phyloP scores from a whole-genome alignment of 164 flowering plant species.

The Aristolochia fimbriata region DNA sequence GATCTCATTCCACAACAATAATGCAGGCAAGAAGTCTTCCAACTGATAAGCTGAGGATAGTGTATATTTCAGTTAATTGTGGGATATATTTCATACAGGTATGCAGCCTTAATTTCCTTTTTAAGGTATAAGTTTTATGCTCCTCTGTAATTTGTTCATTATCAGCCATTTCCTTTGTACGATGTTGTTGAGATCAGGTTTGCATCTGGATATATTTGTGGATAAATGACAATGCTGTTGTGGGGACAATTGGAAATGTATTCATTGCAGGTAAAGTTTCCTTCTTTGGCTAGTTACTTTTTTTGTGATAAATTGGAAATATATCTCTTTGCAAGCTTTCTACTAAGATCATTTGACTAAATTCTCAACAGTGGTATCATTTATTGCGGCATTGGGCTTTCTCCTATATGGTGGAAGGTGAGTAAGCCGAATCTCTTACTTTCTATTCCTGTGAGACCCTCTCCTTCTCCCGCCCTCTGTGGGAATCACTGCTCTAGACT shows the following conservation, averaged over 20 bases:
- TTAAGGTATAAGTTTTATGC: background rate
- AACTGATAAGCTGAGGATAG: conserved; percentile 64
- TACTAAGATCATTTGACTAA: background rate
- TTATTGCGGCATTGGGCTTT: conserved; percentile 76
- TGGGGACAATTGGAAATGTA: conserved; percentile 62
- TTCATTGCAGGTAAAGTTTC: conserved; percentile 69
- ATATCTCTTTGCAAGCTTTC: background rate
- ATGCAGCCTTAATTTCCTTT: background rate
- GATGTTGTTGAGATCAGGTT: conserved; percentile 30
- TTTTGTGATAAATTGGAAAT: background rate
- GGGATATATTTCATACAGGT: conserved; percentile 72
- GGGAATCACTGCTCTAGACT: too few species aligned
- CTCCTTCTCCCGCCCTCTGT: too few species aligned
- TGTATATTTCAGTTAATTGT: conserved; percentile 52
- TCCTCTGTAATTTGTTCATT: background rate
- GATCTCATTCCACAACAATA: too few species aligned
- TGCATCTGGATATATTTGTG: conserved; percentile 83
- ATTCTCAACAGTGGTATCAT: conserved; percentile 54
- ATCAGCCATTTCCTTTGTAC: background rate
- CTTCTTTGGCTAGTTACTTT: background rate
- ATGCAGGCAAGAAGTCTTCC: conserved; percentile 82
- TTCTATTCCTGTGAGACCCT: too few species aligned
- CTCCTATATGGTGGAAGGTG: conserved; percentile 90
- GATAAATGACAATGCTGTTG: conserved; percentile 61
- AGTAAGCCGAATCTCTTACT: conserved; percentile 3